Conservation (phyloP, 2,329 filamentous ascomycete species). For the Aspergillus neoniger region DNA sequence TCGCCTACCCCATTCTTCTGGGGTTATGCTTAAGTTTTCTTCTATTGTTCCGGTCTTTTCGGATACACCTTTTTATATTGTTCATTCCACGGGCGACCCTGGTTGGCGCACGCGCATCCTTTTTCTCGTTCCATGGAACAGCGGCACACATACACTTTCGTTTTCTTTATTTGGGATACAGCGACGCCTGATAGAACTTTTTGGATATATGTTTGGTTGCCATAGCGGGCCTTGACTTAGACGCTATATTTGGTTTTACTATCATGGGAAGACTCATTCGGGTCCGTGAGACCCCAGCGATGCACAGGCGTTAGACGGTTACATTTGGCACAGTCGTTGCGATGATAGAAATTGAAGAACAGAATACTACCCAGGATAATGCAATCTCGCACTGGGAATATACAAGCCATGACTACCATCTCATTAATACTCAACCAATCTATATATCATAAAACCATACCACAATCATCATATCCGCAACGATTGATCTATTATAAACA, state of each 20-base stretch:
- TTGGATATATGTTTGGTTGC: neutral
- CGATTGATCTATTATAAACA: neutral
- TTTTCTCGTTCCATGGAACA: neutral
- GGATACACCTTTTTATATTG: neutral
- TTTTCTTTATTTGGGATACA: neutral
- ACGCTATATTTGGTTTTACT: neutral
- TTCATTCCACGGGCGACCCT: conserved; percentile 13
- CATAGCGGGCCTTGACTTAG: neutral
- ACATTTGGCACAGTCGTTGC: neutral
- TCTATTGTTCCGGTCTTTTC: neutral
- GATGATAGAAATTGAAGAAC: neutral
- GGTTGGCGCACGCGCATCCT: conserved; percentile 5
- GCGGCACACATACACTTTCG: neutral
- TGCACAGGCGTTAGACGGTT: conserved; percentile 1
- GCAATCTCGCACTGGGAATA: neutral
- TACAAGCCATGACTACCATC: neutral
- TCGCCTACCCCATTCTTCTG: neutral
- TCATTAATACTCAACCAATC: neutral
- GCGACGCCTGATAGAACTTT: conserved; percentile 9
- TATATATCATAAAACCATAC: neutral
- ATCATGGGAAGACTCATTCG: neutral
- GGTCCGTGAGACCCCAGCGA: neutral
- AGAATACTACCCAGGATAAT: neutral
- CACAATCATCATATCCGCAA: neutral
- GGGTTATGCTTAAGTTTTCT: neutral